phyloP scores from a whole-genome alignment of 371 early-diverging fungal species.

The Mortierella sp. region DNA sequence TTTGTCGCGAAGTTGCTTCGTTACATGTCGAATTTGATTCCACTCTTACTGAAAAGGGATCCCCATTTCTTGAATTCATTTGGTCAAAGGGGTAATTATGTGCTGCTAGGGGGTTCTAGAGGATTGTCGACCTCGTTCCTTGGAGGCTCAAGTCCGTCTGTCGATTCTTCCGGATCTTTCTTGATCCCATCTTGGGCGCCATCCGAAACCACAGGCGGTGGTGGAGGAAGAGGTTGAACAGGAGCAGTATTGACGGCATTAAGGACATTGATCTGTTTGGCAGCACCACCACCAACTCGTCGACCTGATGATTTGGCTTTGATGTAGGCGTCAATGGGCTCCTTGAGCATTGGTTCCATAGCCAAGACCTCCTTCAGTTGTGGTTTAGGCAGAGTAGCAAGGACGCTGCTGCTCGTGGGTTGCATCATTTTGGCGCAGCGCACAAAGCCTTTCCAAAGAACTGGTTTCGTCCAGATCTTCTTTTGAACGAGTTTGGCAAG shows the following conservation, averaged over 20 bases:
- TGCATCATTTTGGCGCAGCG: constrained; percentile 67
- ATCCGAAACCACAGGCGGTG: background rate
- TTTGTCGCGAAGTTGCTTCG: too few relatives aligned
- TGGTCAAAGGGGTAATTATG: too few relatives aligned
- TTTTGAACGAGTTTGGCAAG: constrained; percentile 69
- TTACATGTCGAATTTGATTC: too few relatives aligned
- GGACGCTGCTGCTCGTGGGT: constrained; percentile 63
- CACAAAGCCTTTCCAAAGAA: constrained; percentile 86
- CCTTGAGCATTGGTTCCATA: constrained; percentile 61
- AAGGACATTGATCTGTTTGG: constrained; percentile 46
- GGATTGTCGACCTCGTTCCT: background rate
- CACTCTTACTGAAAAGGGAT: too few relatives aligned
- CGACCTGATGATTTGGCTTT: constrained; percentile 51
- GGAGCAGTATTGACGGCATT: constrained; percentile 17
- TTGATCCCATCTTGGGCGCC: background rate
- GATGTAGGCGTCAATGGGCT: constrained; percentile 59
- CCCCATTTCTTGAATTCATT: too few relatives aligned
- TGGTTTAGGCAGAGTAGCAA: constrained; percentile 65
- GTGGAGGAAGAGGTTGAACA: background rate
- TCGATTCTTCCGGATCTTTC: background rate
- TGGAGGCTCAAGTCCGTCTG: background rate
- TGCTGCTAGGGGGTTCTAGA: too few relatives aligned
- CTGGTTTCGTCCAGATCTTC: constrained; percentile 75
- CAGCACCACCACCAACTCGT: constrained; percentile 46
- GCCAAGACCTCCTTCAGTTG: constrained; percentile 69